Percentiles rank a stretch among this genome's conserved stretches.
These are phyloP conservation scores for Basidiobolus heterosporus DNA, from an alignment of 371 early-diverging fungal species.

Conservation along the genomic window DNA sequence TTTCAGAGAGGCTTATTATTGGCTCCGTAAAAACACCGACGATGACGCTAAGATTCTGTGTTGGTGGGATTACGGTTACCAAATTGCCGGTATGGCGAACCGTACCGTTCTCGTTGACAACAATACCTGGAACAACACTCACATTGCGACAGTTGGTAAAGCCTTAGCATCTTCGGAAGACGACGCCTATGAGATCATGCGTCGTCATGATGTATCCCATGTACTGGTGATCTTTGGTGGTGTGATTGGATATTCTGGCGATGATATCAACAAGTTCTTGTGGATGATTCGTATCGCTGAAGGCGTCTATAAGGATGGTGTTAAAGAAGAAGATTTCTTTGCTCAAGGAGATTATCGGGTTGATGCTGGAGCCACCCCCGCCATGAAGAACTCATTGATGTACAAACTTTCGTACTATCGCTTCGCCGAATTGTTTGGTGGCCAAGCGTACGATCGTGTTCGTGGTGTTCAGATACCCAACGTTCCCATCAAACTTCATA, in stretches of 20 bases:
- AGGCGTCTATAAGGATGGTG: constrained; percentile 86
- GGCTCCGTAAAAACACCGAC: constrained; percentile 91
- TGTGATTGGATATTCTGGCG: constrained; percentile 90
- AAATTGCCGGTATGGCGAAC: constrained; percentile 97
- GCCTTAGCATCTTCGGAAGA: constrained; percentile 86
- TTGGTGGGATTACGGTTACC: constrained; percentile 99
- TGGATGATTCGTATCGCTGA: constrained; percentile 98
- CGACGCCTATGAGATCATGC: constrained; percentile 75
- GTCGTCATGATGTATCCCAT: constrained; percentile 86
- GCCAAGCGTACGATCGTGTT: constrained; percentile 68
- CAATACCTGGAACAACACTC: constrained; percentile 99
- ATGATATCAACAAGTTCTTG: constrained; percentile 98
- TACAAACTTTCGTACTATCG: constrained; percentile 95
- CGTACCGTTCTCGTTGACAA: constrained; percentile 95
- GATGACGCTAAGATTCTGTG: constrained; percentile 88
- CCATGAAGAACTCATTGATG: constrained; percentile 86
- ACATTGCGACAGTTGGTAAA: constrained; percentile 96
- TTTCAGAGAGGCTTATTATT: constrained; percentile 98
- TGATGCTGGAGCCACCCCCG: constrained; percentile 70
- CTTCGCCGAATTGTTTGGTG: constrained; percentile 67
- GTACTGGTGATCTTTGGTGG: constrained; percentile 93
- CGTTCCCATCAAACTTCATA: constrained; percentile 60
- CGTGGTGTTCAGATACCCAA: constrained; percentile 60
- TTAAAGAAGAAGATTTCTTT: constrained; percentile 77
- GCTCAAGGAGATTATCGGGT: constrained; percentile 81